phyloP scores from a whole-genome alignment of 2,329 filamentous ascomycete species.

The Helotiales sp. region DNA sequence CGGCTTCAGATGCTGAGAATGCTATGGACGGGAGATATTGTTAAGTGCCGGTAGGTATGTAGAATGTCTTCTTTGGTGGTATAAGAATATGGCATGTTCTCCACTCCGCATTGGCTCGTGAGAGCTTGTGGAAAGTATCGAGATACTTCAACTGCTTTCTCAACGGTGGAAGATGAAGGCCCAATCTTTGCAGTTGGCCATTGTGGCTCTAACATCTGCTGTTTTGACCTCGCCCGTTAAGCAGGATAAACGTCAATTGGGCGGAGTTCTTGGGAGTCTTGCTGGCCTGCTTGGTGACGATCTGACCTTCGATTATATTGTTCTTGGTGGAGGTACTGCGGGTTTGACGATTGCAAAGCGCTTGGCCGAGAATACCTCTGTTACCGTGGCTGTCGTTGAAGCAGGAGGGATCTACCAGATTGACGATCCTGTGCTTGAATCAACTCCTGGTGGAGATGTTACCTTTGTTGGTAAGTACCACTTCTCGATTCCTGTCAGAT shows the following conservation, averaged over 20 bases:
- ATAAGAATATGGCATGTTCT: no score
- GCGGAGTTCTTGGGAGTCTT: background rate
- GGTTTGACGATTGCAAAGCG: slow-evolving; percentile 15
- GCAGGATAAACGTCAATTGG: background rate
- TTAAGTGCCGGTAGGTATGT: no score
- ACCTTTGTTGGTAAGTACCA: background rate
- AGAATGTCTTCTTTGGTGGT: no score
- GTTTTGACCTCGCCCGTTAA: background rate
- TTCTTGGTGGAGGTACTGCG: slow-evolving; percentile 15
- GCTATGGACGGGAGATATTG: no score
- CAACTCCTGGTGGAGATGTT: slow-evolving; percentile 5
- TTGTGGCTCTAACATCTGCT: background rate
- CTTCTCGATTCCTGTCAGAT: background rate
- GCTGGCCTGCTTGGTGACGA: background rate
- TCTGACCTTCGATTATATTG: slow-evolving; percentile 11
- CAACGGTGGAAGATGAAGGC: background rate
- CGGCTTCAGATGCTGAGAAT: no score
- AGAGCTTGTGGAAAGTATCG: no score
- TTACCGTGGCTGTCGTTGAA: slow-evolving; percentile 19
- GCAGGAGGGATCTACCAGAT: slow-evolving; percentile 17
- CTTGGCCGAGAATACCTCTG: slow-evolving; percentile 9
- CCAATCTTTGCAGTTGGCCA: background rate
- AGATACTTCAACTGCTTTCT: no score
- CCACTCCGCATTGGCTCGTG: no score
- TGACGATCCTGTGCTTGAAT: background rate